Percentiles rank a stretch among this genome's conserved stretches.
These are phyloP conservation scores for Trichoderma afroharzianum DNA, from an alignment of 2,329 filamentous ascomycete species.

Conservation along the genomic window DNA sequence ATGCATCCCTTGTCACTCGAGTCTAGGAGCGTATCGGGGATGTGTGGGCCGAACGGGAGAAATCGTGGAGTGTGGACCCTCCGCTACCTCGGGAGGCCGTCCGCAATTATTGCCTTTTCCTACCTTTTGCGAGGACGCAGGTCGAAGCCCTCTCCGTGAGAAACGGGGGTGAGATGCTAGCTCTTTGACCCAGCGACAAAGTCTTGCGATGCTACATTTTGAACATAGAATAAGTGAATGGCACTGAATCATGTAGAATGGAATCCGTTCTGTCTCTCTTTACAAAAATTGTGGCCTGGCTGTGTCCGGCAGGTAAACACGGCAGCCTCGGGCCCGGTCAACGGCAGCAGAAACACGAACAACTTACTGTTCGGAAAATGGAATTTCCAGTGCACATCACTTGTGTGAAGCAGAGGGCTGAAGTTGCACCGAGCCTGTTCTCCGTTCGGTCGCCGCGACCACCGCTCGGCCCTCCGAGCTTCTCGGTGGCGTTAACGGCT, in stretches of 20 bases:
- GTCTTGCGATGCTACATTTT: background rate
- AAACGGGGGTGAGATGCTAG: background rate
- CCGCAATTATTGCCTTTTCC: background rate
- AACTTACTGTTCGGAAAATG: background rate
- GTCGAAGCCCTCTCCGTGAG: background rate
- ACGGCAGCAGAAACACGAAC: background rate
- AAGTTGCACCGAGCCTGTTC: background rate
- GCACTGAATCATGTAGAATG: background rate
- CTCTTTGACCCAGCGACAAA: background rate
- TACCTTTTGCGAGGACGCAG: background rate
- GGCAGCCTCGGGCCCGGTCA: background rate
- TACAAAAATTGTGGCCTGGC: background rate
- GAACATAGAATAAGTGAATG: background rate
- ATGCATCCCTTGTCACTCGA: background rate
- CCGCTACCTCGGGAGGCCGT: slow-evolving; percentile 14
- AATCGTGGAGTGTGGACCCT: slow-evolving; percentile 13
- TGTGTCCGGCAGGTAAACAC: background rate
- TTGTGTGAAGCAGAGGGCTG: background rate
- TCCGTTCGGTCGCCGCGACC: slow-evolving; percentile 15
- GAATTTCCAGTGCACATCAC: background rate
- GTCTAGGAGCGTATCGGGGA: slow-evolving; percentile 2
- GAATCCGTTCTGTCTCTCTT: too few relatives aligned
- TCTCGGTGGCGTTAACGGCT: slow-evolving; percentile 6
- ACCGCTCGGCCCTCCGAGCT: slow-evolving; percentile 1
- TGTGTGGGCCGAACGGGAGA: slow-evolving; percentile 10